phyloP scores from a whole-genome alignment of 2,329 filamentous ascomycete genomes.

The Alternaria rosae region DNA sequence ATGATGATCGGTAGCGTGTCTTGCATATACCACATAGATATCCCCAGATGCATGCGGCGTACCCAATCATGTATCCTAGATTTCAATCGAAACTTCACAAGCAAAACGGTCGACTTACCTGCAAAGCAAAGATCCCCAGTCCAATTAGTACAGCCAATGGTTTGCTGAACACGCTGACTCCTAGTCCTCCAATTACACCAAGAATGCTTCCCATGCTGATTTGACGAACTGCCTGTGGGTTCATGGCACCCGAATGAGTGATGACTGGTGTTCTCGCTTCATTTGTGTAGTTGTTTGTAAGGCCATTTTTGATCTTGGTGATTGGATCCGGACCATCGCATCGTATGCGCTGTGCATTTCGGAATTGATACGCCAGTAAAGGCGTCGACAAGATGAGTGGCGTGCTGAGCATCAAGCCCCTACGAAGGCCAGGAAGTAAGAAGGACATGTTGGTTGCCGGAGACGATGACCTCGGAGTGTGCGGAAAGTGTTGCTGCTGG shows the following conservation, averaged over 20 bases:
- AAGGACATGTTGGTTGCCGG: constrained; percentile 46
- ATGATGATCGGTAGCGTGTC: constrained; percentile 18
- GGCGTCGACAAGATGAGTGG: constrained; percentile 46
- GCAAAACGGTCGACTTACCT: constrained; percentile 57
- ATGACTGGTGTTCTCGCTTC: constrained; percentile 52
- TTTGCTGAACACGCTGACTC: constrained; percentile 74
- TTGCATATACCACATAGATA: constrained; percentile 11
- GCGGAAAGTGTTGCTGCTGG: constrained; percentile 20
- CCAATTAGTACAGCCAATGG: constrained; percentile 73
- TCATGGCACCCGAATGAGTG: constrained; percentile 50
- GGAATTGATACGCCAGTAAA: constrained; percentile 38
- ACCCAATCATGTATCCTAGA: neutral
- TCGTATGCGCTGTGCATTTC: constrained; percentile 40
- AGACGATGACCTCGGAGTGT: neutral
- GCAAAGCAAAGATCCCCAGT: constrained; percentile 67
- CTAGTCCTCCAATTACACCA: constrained; percentile 61
- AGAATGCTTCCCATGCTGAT: constrained; percentile 57
- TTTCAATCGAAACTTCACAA: neutral
- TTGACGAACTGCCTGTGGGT: constrained; percentile 53
- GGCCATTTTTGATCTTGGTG: constrained; percentile 50
- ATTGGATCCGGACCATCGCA: constrained; percentile 47
- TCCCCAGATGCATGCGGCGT: constrained; percentile 5
- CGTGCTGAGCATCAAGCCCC: constrained; percentile 47
- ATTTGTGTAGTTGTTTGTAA: constrained; percentile 44
- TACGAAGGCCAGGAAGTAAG: constrained; percentile 50